phyloP scores from a whole-genome alignment of 768 basidiomycete genomes.

The Calvatia gigantea region DNA sequence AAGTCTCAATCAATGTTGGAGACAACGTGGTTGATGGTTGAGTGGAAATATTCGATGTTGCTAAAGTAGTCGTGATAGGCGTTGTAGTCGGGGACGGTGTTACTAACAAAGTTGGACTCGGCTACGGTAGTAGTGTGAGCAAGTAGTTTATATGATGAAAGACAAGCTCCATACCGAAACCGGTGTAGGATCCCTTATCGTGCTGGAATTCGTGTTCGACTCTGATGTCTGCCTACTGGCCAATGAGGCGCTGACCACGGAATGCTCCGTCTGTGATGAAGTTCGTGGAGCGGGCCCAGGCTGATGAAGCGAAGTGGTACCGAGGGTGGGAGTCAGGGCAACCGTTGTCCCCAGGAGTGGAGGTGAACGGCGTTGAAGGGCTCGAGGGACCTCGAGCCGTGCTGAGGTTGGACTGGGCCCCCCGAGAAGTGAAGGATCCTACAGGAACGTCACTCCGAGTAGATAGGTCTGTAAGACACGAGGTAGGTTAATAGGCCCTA shows the following conservation, averaged over 20 bases:
- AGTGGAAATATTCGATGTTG: neutral
- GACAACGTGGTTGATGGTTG: neutral
- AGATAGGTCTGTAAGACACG: neutral
- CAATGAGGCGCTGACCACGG: neutral
- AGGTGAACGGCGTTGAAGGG: neutral
- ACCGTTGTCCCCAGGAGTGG: neutral
- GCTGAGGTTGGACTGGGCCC: neutral
- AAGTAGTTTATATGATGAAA: neutral
- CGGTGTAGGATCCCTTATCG: neutral
- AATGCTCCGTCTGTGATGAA: neutral
- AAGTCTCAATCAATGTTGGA: neutral
- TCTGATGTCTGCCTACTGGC: neutral
- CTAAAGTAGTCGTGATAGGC: neutral
- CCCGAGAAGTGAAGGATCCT: neutral
- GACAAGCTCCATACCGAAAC: constrained; percentile 2
- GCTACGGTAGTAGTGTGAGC: neutral
- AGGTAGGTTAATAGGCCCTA: neutral
- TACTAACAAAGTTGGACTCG: neutral
- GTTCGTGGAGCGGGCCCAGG: neutral
- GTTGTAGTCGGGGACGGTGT: neutral
- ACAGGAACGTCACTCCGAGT: neutral
- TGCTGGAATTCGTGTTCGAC: neutral
- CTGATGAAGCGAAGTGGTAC: neutral
- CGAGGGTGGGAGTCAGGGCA: neutral
- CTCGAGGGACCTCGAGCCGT: neutral